Conservation (phyloP, 768 basidiomycete species). For the Xerocomellus amylosporus region DNA sequence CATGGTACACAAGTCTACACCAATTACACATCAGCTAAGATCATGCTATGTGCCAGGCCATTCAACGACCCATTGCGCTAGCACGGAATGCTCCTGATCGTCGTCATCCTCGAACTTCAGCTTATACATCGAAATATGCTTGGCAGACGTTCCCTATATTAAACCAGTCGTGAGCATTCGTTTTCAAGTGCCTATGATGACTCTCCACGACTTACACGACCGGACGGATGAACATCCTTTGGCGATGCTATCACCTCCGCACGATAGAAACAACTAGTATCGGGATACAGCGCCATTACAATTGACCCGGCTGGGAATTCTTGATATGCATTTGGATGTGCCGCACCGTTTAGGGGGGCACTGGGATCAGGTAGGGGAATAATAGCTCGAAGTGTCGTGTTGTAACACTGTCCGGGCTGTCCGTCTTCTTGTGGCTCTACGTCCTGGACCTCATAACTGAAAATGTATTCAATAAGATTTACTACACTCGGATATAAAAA, state of each 20-base stretch:
- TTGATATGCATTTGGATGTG: constrained; percentile 67
- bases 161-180: constrained; percentile 8
- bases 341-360: constrained; percentile 52
- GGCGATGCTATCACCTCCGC: constrained; percentile 80
- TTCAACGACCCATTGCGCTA: constrained; percentile 80
- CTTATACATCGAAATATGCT: constrained; percentile 61
- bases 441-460: constrained; percentile 83
- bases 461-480: not conserved
- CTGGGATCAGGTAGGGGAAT: constrained; percentile 79
- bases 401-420: constrained; percentile 66
- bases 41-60: constrained; percentile 50
- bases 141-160: constrained; percentile 37
- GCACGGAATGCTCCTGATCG: constrained; percentile 73
- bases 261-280: constrained; percentile 88
- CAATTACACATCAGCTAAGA: not conserved
- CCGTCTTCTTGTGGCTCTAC: constrained; percentile 81
- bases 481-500: not conserved
- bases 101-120: constrained; percentile 89
- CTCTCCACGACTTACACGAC: constrained; percentile 35
- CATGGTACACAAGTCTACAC: not conserved
- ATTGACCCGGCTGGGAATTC: constrained; percentile 69
- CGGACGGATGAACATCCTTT: constrained; percentile 36
- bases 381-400: constrained; percentile 64
- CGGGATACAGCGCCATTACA: constrained; percentile 87
- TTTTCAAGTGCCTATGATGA: not conserved